Conservation (phyloP, 169 alveolate genomes). For the Plasmodium coatneyi region DNA sequence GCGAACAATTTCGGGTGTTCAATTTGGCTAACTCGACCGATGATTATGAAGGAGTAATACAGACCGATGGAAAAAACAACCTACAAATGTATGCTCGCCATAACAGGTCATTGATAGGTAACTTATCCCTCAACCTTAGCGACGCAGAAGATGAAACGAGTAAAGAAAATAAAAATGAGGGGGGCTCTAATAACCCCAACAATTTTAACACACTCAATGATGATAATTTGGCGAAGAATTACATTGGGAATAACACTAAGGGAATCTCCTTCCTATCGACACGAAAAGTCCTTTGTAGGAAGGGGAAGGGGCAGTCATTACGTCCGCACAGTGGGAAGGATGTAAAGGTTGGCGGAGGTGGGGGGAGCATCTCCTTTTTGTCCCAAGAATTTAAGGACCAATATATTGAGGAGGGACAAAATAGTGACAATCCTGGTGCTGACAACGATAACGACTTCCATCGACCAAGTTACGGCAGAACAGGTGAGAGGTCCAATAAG, state of each 20-base stretch:
- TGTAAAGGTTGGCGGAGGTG: not conserved
- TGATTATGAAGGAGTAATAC: conserved; percentile 25
- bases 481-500: not conserved
- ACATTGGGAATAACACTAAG: conserved; percentile 23
- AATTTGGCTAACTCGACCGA: conserved; percentile 25
- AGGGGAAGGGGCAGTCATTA: not conserved
- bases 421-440: not conserved
- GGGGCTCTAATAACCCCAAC: not conserved
- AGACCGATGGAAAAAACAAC: not conserved
- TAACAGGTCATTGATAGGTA: conserved; percentile 35
- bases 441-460: not conserved
- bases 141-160: not conserved
- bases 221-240: conserved; percentile 24
- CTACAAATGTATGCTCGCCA: not conserved
- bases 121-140: conserved; percentile 34
- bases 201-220: not conserved
- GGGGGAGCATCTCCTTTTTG: not conserved
- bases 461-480: not conserved
- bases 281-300: not conserved
- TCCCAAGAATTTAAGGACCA: not conserved
- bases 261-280: conserved; percentile 60
- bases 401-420: not conserved
- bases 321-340: not conserved
- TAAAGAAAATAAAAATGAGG: not conserved
- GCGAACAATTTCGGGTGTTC: conserved; percentile 20